Base-by-base conservation (phyloP, 768 basidiomycete genomes). In the Lanmaoa pseudosensibilis region DNA sequence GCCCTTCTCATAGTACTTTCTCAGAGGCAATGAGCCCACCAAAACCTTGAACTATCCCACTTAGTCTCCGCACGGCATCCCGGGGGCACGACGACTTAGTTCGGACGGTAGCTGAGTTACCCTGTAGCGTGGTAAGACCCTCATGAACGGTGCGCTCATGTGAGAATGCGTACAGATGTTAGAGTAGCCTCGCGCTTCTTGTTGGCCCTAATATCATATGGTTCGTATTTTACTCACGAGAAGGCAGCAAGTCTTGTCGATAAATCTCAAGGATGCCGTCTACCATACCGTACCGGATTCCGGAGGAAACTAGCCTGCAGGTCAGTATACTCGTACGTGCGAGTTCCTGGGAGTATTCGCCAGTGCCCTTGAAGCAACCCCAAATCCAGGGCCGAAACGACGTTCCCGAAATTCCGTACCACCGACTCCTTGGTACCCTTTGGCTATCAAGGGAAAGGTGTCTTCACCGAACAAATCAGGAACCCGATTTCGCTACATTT, bases 21-120 rank as follows among this genome's bases (percentile, higher is more conserved):
- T 40, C 66, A 73, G 70, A 72, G 59, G 68, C 72, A 30, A 73
- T 73, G 70, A 52, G 50, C 19, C 53, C 67, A 30, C 65, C 65
- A 21, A 72, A 73, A 49, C 66, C 62, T 38, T 72, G 71, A 72
- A 16, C 50, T 33, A 19, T n/a, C 36, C 43, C 38, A 23, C 25
- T 32, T 27, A 15, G 36, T 52, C 46, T 39, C 21, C 19, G 32
- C 39, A 49, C 21, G 13, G n/a, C 41, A 52, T 46, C 33, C 25
- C 36, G 13, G 43, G 50, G 33, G 18, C 36, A 21, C 11, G 47
- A 44, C 30, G 23, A 32, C 45, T 53, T 46, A n/a, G 44, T 8
- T 43, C 49, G 27, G 49, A 63, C 15, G n/a, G 43, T 43, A 34
- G 40, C 51, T 21, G 50, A 48, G 54, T 56, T 56, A 46, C 38